Percentiles rank a stretch among this genome's conserved stretches.
Evolutionary conservation across 139 green algal genomes (phyloP).

Genomic region (Volvox africanus): DNA sequence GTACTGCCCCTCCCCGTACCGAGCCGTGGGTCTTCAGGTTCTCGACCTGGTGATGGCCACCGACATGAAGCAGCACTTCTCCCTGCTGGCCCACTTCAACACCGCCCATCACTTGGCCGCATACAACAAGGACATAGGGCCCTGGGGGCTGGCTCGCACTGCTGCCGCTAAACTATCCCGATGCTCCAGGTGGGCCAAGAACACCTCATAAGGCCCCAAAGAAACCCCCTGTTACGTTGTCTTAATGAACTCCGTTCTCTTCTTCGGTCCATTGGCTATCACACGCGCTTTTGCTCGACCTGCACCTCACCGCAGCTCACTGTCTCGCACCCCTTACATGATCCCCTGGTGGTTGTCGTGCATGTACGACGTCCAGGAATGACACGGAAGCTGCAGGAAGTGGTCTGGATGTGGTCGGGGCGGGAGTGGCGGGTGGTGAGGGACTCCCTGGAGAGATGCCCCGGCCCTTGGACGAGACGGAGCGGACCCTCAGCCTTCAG

Average conservation of each 20-base stretch:
- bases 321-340: no score
- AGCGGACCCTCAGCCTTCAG: slow-evolving; percentile 25
- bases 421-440: background rate
- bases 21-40: slow-evolving; percentile 2
- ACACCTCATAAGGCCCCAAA: no score
- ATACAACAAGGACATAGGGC: slow-evolving; percentile 20
- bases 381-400: no score
- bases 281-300: no score
- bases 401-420: no score
- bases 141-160: background rate
- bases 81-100: slow-evolving; percentile 58
- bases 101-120: slow-evolving; percentile 57
- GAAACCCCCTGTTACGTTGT: no score
- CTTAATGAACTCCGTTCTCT: no score
- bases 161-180: background rate
- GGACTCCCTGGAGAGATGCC: background rate
- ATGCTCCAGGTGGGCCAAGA: background rate
- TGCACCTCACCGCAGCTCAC: no score
- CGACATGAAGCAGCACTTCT: slow-evolving; percentile 65
- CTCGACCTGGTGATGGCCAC: slow-evolving; percentile 41
- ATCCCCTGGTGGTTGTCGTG: no score
- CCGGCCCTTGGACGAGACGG: background rate
- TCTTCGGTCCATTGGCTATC: no score
- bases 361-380: no score
- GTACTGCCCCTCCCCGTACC: no score